Percentiles rank a stretch among this genome's conserved stretches.
These are phyloP conservation scores for Ballota nigra DNA, from an alignment of 257 asterid genomes.

Conservation along the genomic window DNA sequence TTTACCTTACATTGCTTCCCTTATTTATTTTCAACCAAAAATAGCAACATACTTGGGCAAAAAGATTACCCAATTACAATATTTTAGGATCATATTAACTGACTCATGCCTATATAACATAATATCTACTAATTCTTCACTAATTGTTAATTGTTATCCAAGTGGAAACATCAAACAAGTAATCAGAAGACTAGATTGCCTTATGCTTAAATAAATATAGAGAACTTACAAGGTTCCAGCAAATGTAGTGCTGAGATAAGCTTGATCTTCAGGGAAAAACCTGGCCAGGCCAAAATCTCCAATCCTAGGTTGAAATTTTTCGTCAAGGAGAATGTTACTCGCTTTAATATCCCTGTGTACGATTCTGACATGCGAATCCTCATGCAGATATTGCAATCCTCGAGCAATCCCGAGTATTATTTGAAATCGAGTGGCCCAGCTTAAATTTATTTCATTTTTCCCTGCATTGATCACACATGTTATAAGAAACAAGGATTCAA, in stretches of 20 bases:
- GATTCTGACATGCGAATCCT: conserved; percentile 74
- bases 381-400: conserved; percentile 79
- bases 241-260: conserved; percentile 79
- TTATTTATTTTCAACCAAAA: not conserved
- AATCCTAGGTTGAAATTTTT: conserved; percentile 68
- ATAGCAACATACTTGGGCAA: not conserved
- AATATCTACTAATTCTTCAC: not conserved
- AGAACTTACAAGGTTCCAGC: conserved; percentile 83
- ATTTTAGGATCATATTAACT: no score
- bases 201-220: not conserved
- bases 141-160: conserved; percentile 2
- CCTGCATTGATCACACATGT: conserved; percentile 39
- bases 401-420: conserved; percentile 78
- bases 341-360: conserved; percentile 88
- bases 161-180: not conserved
- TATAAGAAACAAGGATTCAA: conserved; percentile 5
- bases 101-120: no score
- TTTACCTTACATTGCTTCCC: not conserved
- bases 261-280: conserved; percentile 89
- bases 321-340: conserved; percentile 78
- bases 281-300: conserved; percentile 88
- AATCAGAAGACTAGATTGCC: not conserved
- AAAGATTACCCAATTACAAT: no score
- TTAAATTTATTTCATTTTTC: conserved; percentile 41
- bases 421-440: conserved; percentile 70